Evolutionary conservation across 2,329 filamentous ascomycete species (phyloP).

Genomic region (Penicillium sp.): DNA sequence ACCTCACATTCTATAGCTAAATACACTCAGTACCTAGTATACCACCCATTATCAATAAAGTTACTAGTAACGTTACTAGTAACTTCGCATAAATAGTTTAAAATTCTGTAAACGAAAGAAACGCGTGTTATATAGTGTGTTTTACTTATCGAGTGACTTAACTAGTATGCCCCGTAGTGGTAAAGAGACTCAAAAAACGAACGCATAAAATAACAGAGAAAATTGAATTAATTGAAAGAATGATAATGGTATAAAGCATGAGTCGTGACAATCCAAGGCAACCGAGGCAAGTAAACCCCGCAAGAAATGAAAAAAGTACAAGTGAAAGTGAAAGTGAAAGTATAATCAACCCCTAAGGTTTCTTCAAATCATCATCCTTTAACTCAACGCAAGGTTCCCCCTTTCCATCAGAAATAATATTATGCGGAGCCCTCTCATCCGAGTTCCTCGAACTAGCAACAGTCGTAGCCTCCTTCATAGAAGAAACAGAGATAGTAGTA

Average conservation of each 20-base stretch:
- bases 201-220: no score
- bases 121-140: no score
- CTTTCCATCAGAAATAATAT: not conserved
- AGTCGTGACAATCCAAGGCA: not conserved
- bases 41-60: no score
- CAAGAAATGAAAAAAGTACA: not conserved
- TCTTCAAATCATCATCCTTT: not conserved
- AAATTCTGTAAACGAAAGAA: no score
- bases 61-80: no score
- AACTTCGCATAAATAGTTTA: no score
- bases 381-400: slow-evolving; percentile 11
- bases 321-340: not conserved
- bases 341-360: not conserved
- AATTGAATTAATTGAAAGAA: no score
- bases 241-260: slow-evolving; percentile 2
- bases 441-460: slow-evolving; percentile 5
- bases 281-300: not conserved
- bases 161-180: no score
- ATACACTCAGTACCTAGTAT: no score
- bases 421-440: slow-evolving; percentile 1
- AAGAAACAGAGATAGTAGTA: slow-evolving; percentile 17
- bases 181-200: no score
- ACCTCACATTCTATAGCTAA: no score
- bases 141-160: no score
- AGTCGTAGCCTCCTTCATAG: slow-evolving; percentile 5